phyloP scores from a whole-genome alignment of 169 alveolate species.

The Eimeria brunetti region DNA sequence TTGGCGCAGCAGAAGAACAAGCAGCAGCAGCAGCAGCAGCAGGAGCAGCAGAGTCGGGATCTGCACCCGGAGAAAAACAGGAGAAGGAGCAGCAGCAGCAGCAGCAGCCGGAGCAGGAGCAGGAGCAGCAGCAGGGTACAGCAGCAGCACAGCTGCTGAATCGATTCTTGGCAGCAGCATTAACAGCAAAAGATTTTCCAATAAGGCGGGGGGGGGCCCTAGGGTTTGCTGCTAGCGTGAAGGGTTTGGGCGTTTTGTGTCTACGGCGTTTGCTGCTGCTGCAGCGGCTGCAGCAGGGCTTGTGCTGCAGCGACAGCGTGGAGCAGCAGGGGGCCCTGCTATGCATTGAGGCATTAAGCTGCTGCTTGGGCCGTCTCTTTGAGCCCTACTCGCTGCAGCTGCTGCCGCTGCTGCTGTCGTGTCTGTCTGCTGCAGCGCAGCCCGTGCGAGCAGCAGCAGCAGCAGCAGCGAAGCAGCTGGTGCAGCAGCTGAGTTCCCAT shows the following conservation, averaged over 20 bases:
- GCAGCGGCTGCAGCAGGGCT: slow-evolving; percentile 22
- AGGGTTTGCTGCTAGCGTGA: slow-evolving; percentile 52
- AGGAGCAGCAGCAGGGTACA: slow-evolving; percentile 16
- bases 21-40: slow-evolving; percentile 36
- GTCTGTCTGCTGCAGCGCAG: neutral
- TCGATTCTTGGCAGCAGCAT: neutral
- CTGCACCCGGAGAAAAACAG: neutral
- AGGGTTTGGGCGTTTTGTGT: slow-evolving; percentile 60
- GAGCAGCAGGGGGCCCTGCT: slow-evolving; percentile 72
- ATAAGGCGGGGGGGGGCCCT: slow-evolving; percentile 70
- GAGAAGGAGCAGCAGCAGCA: neutral
- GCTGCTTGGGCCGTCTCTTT: slow-evolving; percentile 49
- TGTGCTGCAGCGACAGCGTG: neutral
- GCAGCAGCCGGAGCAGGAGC: slow-evolving; percentile 1
- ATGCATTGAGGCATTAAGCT: slow-evolving; percentile 60
- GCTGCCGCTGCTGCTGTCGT: slow-evolving; percentile 13
- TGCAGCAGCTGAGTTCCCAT: slow-evolving; percentile 77
- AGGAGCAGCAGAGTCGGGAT: slow-evolving; percentile 11
- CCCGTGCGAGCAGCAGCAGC: slow-evolving; percentile 69
- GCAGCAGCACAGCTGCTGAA: slow-evolving; percentile 15
- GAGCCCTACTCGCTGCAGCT: slow-evolving; percentile 70
- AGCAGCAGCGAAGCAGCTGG: slow-evolving; percentile 75
- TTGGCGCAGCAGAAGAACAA: neutral
- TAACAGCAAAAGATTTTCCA: slow-evolving; percentile 19
- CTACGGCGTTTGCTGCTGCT: neutral